Base-by-base conservation (phyloP, 164 flowering plant genomes). In the Tinospora cordifolia region DNA sequence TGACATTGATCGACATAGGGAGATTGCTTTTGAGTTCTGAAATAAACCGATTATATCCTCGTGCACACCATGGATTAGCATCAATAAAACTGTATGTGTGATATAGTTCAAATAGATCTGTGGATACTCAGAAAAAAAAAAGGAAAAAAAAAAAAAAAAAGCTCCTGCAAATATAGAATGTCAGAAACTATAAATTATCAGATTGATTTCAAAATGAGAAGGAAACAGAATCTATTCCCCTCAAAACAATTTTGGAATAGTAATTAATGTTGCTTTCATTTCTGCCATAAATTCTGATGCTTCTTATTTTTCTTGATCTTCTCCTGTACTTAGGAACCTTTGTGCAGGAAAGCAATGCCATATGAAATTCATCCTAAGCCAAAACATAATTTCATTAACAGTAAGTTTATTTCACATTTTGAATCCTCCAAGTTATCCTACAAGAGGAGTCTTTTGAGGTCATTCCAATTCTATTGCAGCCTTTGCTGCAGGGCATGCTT, bases 1-100 rank as follows among this genome's bases (percentile, higher is more conserved):
- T 21, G 90, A 87, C 66, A 71, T 85, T 17, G 75, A 73, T 72
- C 81, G 80, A 60, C 87, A 81, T n/a, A 79, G 77, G 84, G 79
- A 86, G 77, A 58, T 82, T 22, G 85, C 85, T 54, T 49, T 84
- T 47, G 85, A 78, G n/a, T 79, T 68, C 69, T 78, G 72, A 65
- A 47, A 54, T 41, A 47, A 30, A 27, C 59, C 22, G 70, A 8
- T 54, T 25, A n/a, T 30, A 30, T 54, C 24, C 8, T 0, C 21
- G n/a, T 54, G 6, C 60, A 7, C 21, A 7, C 21, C 60, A 17
- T 54, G 6, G 60, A 54, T 54, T 15, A 54, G n/a, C 60, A 54
- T 54, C 10, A 22, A 54, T 54, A 54, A 54, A 30, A 54, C 24
- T 19, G 60, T 54, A 54, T n/a, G 24, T 19, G 60, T 54, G 10